These are phyloP conservation scores for Puccinia polysora DNA, from an alignment of 1,284 basidiomycete species.

Conservation along the genomic window DNA sequence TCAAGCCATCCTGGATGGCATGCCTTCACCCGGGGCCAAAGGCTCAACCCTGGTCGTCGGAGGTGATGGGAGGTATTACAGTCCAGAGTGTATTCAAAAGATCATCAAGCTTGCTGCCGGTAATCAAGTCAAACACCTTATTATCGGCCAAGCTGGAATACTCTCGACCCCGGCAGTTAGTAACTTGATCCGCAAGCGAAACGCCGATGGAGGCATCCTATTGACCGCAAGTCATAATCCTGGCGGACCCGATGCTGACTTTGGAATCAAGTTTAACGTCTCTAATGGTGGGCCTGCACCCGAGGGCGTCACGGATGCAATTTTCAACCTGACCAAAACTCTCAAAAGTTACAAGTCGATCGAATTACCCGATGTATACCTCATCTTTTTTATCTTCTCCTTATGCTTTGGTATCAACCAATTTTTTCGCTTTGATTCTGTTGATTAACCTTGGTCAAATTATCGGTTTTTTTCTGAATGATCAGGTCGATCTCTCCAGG, in stretches of 20 bases:
- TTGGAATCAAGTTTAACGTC: conserved; percentile 99
- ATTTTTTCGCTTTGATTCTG: too few species aligned
- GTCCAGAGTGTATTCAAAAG: conserved; percentile 57
- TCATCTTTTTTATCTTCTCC: not conserved
- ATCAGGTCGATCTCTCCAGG: conserved; percentile 74
- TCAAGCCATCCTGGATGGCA: conserved; percentile 87
- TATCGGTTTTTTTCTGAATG: not conserved
- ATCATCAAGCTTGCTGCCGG: conserved; percentile 51
- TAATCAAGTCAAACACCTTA: conserved; percentile 72
- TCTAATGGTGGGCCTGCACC: conserved; percentile 95
- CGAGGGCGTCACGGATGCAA: conserved; percentile 87
- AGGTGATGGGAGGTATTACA: conserved; percentile 93
- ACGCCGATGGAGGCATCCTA: conserved; percentile 93
- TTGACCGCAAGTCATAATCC: conserved; percentile 98
- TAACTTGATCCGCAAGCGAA: conserved; percentile 89
- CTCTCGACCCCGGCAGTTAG: conserved; percentile 95
- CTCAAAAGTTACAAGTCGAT: conserved; percentile 81
- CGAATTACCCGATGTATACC: conserved; percentile 67
- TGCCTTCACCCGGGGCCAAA: conserved; percentile 64
- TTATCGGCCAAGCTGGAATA: conserved; percentile 82
- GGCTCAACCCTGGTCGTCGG: conserved; percentile 84
- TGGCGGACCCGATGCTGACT: conserved; percentile 93
- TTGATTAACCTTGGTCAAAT: conserved; percentile 2
- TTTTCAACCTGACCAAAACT: conserved; percentile 82
- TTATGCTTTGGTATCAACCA: not conserved